Evolutionary conservation across 2,329 filamentous ascomycete genomes (phyloP), one percentile per base, ranked within the genome.

Genomic region (Aspergillus novoparasiticus): DNA sequence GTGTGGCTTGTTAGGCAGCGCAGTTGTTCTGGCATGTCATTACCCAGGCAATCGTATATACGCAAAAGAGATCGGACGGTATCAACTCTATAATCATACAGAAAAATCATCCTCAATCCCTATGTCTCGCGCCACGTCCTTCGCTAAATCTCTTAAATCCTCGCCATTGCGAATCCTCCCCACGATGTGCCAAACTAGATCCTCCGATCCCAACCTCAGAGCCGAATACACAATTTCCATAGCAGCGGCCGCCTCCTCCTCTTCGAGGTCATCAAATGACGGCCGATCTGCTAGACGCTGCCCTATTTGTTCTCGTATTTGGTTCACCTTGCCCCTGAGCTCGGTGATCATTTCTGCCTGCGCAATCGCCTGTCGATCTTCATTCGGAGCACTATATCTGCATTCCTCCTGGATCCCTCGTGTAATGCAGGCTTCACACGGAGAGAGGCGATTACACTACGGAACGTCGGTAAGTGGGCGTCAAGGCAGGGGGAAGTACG

Each of bases 321-420:
- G 41, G 43, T 60, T 62, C 53, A 59, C 50, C 34, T 55, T 57
- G 36, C 19, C 55, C 30, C 68, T 48, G 19, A 69, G 55, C 23
- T 64, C 61, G 5, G 68, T 45, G 12, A 69, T 69, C 26, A 60
- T 14, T 19, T 69, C 66, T 19, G 68, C 66, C 12, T 64, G 61
- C 12, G 63, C 63, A 34, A 69, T 68, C n/a, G 66, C 64, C 54
- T 67, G 54, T 21, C 68, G 61, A 30, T 69, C 68, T 16, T 57
- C 62, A 30, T 60, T 58, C 14, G 64, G 60, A 4, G 58, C 60
- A 2, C 63, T 55, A 56, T 69, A 69, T 21, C 58, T 66, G 55
- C 68, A 69, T 57, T 69, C 66, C 1, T 61, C 19, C 0, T 59
- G 30, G 12, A 63, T 60, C 23, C 56, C 59, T 16, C 68, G 68